Percentiles rank a stretch among this genome's conserved stretches.
Conservation (phyloP, 352 stramenopile genomes). For the Pythium plurisporium region DNA sequence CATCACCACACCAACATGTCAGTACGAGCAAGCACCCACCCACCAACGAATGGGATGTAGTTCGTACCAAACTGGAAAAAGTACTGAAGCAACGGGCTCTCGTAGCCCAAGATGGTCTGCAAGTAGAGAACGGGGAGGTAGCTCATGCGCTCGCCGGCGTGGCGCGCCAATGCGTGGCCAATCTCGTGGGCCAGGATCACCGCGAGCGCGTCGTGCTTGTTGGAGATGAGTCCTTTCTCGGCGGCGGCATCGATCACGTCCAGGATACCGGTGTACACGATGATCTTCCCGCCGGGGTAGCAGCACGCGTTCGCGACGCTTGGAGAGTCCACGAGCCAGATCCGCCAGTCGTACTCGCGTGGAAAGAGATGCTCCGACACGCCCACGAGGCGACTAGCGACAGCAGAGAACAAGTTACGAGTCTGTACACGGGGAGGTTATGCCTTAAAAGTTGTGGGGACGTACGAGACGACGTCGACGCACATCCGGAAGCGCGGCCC, state of each 20-base stretch:
- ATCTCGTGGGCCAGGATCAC: constrained; percentile 71
- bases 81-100: constrained; percentile 62
- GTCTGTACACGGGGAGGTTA: neutral
- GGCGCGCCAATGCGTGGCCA: constrained; percentile 52
- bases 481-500: constrained; percentile 51
- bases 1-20: neutral
- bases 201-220: constrained; percentile 58
- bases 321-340: constrained; percentile 54
- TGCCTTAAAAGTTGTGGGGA: neutral
- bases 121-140: constrained; percentile 48
- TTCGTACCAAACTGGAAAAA: constrained; percentile 49
- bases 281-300: constrained; percentile 60
- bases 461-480: constrained; percentile 59
- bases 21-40: neutral
- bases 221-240: constrained; percentile 45
- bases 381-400: constrained; percentile 40
- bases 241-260: constrained; percentile 61
- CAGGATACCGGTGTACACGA: constrained; percentile 64
- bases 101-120: constrained; percentile 39
- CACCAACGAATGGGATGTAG: neutral
- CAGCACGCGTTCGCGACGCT: constrained; percentile 53
- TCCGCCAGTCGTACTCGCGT: constrained; percentile 55
- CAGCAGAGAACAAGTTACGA: neutral
- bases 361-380: constrained; percentile 66
- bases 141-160: constrained; percentile 60